Evolutionary conservation across 768 basidiomycete species (phyloP), one percentile per base, ranked within the genome.

Genomic region (Kwoniella newhampshirensis): DNA sequence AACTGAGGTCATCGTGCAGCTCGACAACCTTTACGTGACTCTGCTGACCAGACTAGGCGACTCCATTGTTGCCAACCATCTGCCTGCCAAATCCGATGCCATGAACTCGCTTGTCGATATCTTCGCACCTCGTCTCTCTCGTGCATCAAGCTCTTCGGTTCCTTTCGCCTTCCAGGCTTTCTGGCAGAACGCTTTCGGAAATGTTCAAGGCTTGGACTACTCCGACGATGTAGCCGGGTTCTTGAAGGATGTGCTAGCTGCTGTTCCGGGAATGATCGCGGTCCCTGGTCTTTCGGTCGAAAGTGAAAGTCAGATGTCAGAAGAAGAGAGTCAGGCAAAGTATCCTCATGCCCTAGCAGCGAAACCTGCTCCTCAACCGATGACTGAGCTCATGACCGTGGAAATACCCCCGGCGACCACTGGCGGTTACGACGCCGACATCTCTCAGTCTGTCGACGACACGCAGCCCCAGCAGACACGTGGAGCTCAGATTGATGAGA

Each of bases 201-300:
- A 20, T 9, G 43, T 57, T n/a, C 27, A 43, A 2, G 37, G 21
- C 8, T 35, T 58, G 4, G 56, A 62, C 0, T 49, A 60, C n/a
- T 60, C 63, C 13, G 62, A 63, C 13, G 58, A 64, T n/a, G 64
- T 68, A 18, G 51, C 41, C 15, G 44, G 27, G 8, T 73, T 73
- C 59, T 36, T 70, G 17, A 21, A 45, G 15, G 60, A 66, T 8
- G 43, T 73, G 21, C 18, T 66, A 17, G 45, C 48, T 2, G 71
- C 71, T 40, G 62, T 70, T 3, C 68, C 66, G 11, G 71, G 64
- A 6, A 44, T 68, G 39, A 73, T 73, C 51, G 35, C 39, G 1
- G 66, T 62, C 17, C 48, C 54, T 9, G 68, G 66, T 6, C 39
- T 73, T 28, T 17, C 11, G 7, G 30, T 41, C n/a, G 25, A 20